A percentile compares a stretch with the other conserved stretches of the same genome.
Conservation (phyloP, 805 yeast genomes). For the Pichia manshurica region DNA sequence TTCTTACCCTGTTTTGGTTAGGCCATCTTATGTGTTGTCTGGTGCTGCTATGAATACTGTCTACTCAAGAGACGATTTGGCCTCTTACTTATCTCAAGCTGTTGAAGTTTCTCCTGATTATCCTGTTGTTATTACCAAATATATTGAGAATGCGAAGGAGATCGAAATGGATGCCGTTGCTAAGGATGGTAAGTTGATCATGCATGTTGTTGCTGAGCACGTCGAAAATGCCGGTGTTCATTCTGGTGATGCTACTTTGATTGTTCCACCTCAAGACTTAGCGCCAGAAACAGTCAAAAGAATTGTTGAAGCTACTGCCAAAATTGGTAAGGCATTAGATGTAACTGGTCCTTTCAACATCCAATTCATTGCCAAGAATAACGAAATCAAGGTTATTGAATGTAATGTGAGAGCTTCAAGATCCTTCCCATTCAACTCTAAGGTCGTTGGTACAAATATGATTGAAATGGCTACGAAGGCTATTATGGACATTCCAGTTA, state of each 20-base stretch:
- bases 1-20: slow-evolving; percentile 89
- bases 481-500: slow-evolving; percentile 78
- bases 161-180: slow-evolving; percentile 99
- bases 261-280: slow-evolving; percentile 94
- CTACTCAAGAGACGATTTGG: slow-evolving; percentile 82
- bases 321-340: slow-evolving; percentile 89
- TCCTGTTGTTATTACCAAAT: slow-evolving; percentile 96
- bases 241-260: slow-evolving; percentile 97
- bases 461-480: slow-evolving; percentile 98
- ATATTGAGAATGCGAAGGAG: slow-evolving; percentile 94
- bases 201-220: slow-evolving; percentile 98
- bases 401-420: slow-evolving; percentile 99
- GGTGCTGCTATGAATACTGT: slow-evolving; percentile 99
- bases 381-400: slow-evolving; percentile 95
- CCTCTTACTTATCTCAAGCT: slow-evolving; percentile 83
- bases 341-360: slow-evolving; percentile 97
- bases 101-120: slow-evolving; percentile 96
- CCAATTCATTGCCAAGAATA: slow-evolving; percentile 93
- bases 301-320: slow-evolving; percentile 92
- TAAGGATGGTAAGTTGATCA: slow-evolving; percentile 83
- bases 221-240: slow-evolving; percentile 99
- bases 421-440: slow-evolving; percentile 97
- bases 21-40: slow-evolving; percentile 94
- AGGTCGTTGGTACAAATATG: slow-evolving; percentile 93
- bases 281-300: slow-evolving; percentile 86